Conservation (phyloP, 257 asterid genomes). For the Primulina huaijiensis region DNA sequence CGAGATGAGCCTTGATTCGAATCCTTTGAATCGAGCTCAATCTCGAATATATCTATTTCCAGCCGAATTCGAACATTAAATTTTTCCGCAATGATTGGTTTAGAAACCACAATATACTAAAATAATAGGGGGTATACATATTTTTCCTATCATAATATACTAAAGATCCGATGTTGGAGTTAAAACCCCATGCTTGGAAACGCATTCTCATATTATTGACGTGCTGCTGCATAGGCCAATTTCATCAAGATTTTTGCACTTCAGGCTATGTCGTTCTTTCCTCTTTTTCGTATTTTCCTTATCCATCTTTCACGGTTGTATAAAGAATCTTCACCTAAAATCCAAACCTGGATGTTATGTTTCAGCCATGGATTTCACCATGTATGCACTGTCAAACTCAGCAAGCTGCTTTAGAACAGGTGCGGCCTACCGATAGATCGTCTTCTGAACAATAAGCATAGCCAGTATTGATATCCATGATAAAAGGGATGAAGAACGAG, state of each 20-base stretch:
- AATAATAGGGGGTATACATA: too few species aligned
- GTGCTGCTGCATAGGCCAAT: not conserved
- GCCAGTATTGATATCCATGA: not conserved
- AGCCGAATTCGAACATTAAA: too few species aligned
- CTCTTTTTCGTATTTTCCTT: not conserved
- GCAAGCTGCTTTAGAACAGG: not conserved
- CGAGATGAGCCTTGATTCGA: too few species aligned
- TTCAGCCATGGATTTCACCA: not conserved
- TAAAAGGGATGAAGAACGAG: not conserved
- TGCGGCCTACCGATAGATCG: not conserved
- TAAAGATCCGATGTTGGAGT: not conserved
- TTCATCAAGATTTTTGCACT: not conserved
- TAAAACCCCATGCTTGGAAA: not conserved
- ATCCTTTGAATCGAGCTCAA: too few species aligned
- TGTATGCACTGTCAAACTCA: not conserved
- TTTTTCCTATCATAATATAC: too few species aligned
- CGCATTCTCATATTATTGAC: not conserved
- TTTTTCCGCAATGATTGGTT: too few species aligned
- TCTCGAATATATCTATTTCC: too few species aligned
- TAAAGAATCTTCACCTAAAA: too few species aligned
- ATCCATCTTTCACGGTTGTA: not conserved
- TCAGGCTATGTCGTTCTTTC: not conserved
- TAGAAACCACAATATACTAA: too few species aligned
- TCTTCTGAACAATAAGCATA: not conserved
- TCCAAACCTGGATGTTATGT: not conserved